Evolutionary conservation across 768 basidiomycete genomes (phyloP), one percentile per base, ranked within the genome.

Genomic region (Lentinula boryana): DNA sequence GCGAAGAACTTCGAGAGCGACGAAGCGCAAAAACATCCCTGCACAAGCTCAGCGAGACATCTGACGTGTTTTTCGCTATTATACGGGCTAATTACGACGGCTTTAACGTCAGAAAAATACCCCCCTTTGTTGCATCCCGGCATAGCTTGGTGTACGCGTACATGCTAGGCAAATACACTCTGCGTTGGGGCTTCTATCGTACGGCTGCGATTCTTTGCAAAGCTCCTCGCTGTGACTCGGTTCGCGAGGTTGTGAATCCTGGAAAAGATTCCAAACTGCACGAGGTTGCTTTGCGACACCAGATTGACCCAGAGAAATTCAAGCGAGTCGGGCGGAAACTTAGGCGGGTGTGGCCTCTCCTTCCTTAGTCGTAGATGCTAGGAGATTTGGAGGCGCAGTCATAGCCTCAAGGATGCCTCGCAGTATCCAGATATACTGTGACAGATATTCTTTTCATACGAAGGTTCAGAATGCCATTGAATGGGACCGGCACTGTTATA

Each of bases 181-280:
- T 36, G 13, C 41, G 58, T n/a, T 60, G 58, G 58, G 58, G 58
- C 10, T 60, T 60, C 58, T 60, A 60, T 48, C 58, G 58, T 13
- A 48, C 38, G 23, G 46, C 58, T 13, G 58, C 58, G 6, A 27
- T 52, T 35, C 50, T 60, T 16, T 60, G 58, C 38, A 60, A 48
- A 23, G 58, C 44, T 15, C 58, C 58, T 35, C 48, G 33, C 32
- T 51, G n/a, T 44, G 10, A 3, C 16, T 15, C 49, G 4, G 46
- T 60, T 7, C 46, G 46, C 18, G 58, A 60, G n/a, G 58, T 60
- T 23, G 58, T 60, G 15, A 60, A 60, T 48, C 58, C 58, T 23
- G 31, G 27, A 31, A 60, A 60, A 46, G 58, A 60, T 46, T 31
- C 27, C 16, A 60, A 60, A 21, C 58, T 60, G 18, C 32, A 33